These are phyloP conservation scores for Ascomycota sp. DNA, from an alignment of 2,329 filamentous ascomycete species.

Conservation along the genomic window DNA sequence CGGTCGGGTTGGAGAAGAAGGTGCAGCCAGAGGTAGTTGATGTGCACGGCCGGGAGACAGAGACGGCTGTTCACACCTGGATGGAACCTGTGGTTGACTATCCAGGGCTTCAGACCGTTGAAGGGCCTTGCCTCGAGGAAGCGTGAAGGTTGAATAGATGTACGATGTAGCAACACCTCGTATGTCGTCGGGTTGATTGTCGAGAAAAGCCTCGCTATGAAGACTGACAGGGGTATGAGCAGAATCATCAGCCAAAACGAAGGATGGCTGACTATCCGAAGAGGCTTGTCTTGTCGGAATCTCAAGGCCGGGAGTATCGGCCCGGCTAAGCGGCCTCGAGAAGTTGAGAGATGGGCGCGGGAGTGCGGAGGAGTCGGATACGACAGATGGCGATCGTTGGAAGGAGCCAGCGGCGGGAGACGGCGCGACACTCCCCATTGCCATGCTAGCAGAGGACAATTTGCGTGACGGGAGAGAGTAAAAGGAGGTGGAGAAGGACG, in stretches of 20 bases:
- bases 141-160: slow-evolving; percentile 64
- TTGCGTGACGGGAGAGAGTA: slow-evolving; percentile 55
- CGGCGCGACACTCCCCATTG: slow-evolving; percentile 19
- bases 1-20: slow-evolving; percentile 39
- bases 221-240: slow-evolving; percentile 53
- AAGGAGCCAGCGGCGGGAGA: slow-evolving; percentile 42
- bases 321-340: slow-evolving; percentile 68
- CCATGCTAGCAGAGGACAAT: slow-evolving; percentile 48
- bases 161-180: slow-evolving; percentile 47
- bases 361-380: slow-evolving; percentile 58
- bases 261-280: slow-evolving; percentile 45
- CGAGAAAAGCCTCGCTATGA: slow-evolving; percentile 47
- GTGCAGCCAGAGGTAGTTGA: slow-evolving; percentile 23
- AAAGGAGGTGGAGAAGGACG: slow-evolving; percentile 29
- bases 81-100: slow-evolving; percentile 28
- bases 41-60: slow-evolving; percentile 20
- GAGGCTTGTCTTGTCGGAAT: slow-evolving; percentile 40
- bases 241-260: slow-evolving; percentile 41
- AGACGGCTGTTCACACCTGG: slow-evolving; percentile 38
- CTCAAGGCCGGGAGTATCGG: slow-evolving; percentile 39
- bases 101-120: slow-evolving; percentile 47
- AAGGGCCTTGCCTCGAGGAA: slow-evolving; percentile 65
- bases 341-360: slow-evolving; percentile 77
- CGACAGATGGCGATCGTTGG: slow-evolving; percentile 63
- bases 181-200: slow-evolving; percentile 24